These are phyloP conservation scores for Candida sithepensis DNA, from an alignment of 805 yeast species.

Conservation along the genomic window DNA sequence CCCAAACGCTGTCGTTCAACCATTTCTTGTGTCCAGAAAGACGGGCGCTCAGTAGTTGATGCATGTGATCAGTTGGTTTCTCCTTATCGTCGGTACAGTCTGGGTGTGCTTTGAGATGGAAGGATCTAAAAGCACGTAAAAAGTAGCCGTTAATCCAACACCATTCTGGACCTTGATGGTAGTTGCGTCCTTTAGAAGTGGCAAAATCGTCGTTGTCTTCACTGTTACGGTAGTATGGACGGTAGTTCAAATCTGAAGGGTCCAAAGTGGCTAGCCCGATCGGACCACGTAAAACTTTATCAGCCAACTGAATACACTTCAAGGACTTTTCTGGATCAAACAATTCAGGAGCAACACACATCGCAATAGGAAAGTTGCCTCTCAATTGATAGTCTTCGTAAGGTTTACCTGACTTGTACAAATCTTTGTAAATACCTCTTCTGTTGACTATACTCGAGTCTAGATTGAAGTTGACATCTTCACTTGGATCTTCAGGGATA, in stretches of 20 bases:
- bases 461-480: slow-evolving; percentile 60
- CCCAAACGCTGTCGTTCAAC: slow-evolving; percentile 81
- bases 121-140: slow-evolving; percentile 66
- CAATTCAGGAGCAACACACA: slow-evolving; percentile 92
- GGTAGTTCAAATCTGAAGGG: slow-evolving; percentile 86
- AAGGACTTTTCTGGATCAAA: slow-evolving; percentile 62
- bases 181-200: slow-evolving; percentile 91
- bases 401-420: slow-evolving; percentile 75
- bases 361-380: slow-evolving; percentile 89
- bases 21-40: slow-evolving; percentile 63
- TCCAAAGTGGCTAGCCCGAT: slow-evolving; percentile 90
- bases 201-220: slow-evolving; percentile 84
- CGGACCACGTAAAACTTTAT: slow-evolving; percentile 74
- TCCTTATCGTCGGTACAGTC: slow-evolving; percentile 32
- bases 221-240: slow-evolving; percentile 82
- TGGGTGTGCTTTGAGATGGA: slow-evolving; percentile 41
- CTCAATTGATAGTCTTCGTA: slow-evolving; percentile 93
- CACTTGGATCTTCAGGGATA: slow-evolving; percentile 60
- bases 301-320: slow-evolving; percentile 69
- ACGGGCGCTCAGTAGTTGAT: slow-evolving; percentile 57
- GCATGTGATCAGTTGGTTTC: slow-evolving; percentile 46
- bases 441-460: slow-evolving; percentile 70
- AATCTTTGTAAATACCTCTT: slow-evolving; percentile 91
- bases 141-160: slow-evolving; percentile 89
- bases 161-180: slow-evolving; percentile 99